Evolutionary conservation across 208 protist species (phyloP).

Genomic region (Vickermania ingenoplastis): DNA sequence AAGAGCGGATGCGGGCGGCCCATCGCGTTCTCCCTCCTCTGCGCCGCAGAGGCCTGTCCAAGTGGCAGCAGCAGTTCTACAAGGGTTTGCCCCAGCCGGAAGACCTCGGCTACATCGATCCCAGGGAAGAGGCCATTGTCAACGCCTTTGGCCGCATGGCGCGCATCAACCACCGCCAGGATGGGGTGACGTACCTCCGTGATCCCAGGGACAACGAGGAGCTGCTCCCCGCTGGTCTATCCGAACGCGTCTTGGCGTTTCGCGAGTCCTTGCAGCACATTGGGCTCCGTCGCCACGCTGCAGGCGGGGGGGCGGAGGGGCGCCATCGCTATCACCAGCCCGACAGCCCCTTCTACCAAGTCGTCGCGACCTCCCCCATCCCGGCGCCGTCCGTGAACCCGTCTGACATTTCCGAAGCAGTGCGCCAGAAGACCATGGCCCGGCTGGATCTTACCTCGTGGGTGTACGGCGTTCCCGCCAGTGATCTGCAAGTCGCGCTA

Average conservation of each 20-base stretch:
- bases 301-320: not conserved
- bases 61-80: constrained; percentile 10
- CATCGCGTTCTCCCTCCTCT: constrained; percentile 22
- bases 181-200: constrained; percentile 1
- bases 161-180: constrained; percentile 11
- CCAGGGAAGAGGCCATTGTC: constrained; percentile 37
- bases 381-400: not conserved
- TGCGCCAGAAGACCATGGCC: not conserved
- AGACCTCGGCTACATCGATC: constrained; percentile 19
- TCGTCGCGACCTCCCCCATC: constrained; percentile 6
- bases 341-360: constrained; percentile 12
- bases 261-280: constrained; percentile 20
- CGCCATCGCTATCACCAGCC: constrained; percentile 7
- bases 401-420: not conserved
- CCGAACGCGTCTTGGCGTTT: constrained; percentile 31
- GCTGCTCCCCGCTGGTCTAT: constrained; percentile 9
- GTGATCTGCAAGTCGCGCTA: constrained; percentile 13
- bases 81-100: constrained; percentile 3
- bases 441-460: constrained; percentile 17
- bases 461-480: constrained; percentile 48
- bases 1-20: constrained; percentile 6
- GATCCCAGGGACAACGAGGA: not conserved
- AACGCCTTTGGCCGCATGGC: constrained; percentile 23
- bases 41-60: constrained; percentile 12
- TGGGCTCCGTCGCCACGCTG: constrained; percentile 11